Conservation (phyloP, 225 moss, liverwort and hornwort species). For the Pleurozium schreberi region DNA sequence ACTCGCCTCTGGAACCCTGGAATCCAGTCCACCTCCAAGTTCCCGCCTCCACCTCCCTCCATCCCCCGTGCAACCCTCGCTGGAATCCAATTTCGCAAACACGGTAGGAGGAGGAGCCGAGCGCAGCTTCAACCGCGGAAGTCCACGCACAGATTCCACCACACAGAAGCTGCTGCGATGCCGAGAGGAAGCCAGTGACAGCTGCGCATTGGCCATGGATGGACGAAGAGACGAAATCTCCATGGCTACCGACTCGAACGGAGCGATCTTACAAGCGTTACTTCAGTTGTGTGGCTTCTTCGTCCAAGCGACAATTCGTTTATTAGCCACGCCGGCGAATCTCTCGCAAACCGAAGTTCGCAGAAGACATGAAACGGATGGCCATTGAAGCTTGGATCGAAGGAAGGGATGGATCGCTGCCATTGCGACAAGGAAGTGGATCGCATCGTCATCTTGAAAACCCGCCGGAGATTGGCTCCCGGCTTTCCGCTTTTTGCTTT, state of each 20-base stretch:
- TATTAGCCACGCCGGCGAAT: background rate
- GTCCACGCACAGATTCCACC: background rate
- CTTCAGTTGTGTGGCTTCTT: background rate
- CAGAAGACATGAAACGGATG: background rate
- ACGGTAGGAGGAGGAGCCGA: background rate
- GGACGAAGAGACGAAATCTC: constrained; percentile 25
- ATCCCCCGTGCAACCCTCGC: background rate
- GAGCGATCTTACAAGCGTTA: background rate
- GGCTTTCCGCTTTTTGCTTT: background rate
- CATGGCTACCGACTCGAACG: background rate
- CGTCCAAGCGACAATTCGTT: background rate
- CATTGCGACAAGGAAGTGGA: background rate
- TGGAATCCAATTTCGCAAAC: background rate
- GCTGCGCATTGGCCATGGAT: constrained; percentile 15
- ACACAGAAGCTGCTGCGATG: background rate
- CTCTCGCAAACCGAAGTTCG: background rate
- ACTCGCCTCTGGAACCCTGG: background rate
- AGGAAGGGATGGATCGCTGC: background rate
- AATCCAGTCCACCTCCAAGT: constrained; percentile 1
- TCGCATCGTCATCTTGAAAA: constrained; percentile 2
- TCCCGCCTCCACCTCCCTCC: background rate
- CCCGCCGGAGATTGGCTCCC: constrained; percentile 10
- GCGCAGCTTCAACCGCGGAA: background rate
- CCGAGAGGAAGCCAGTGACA: background rate
- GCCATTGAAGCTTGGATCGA: background rate